Conservation (phyloP, 2,329 filamentous ascomycete genomes). For the Scortechinia acanthostroma region DNA sequence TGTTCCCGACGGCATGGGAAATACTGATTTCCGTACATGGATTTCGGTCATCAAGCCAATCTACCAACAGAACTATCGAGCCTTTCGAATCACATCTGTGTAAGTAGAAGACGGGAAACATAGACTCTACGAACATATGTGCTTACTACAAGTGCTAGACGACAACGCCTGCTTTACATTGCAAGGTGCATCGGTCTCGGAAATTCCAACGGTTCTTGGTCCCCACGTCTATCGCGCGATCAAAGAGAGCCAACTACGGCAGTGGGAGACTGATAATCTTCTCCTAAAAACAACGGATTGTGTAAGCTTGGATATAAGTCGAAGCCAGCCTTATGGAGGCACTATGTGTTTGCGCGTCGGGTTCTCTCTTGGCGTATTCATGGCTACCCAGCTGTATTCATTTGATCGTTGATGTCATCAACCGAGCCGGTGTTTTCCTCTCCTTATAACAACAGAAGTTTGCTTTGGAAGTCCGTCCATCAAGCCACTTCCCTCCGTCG, state of each 20-base stretch:
- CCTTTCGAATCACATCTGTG: not conserved
- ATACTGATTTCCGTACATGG: not conserved
- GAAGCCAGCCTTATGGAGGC: not conserved
- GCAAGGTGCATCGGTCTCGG: not conserved
- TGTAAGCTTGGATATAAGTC: conserved; percentile 1
- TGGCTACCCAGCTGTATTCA: not conserved
- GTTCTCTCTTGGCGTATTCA: not conserved
- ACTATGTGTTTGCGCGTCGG: not conserved
- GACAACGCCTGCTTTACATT: not conserved
- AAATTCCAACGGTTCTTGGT: not conserved
- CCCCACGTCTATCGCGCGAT: not conserved
- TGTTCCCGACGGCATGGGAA: not conserved
- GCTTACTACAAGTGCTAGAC: not conserved
- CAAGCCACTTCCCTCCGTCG: not conserved
- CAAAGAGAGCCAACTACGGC: not conserved
- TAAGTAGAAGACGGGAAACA: not conserved
- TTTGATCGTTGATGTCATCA: not conserved
- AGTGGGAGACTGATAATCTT: conserved; percentile 1
- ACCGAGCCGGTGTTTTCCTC: not conserved
- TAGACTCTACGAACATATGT: not conserved
- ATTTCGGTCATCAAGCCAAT: not conserved
- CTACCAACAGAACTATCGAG: not conserved
- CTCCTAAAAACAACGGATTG: not conserved
- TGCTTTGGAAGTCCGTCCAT: not conserved
- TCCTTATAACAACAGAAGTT: not conserved